Base-by-base conservation (phyloP, 2,329 filamentous ascomycete genomes). In the Fusarium sp. region DNA sequence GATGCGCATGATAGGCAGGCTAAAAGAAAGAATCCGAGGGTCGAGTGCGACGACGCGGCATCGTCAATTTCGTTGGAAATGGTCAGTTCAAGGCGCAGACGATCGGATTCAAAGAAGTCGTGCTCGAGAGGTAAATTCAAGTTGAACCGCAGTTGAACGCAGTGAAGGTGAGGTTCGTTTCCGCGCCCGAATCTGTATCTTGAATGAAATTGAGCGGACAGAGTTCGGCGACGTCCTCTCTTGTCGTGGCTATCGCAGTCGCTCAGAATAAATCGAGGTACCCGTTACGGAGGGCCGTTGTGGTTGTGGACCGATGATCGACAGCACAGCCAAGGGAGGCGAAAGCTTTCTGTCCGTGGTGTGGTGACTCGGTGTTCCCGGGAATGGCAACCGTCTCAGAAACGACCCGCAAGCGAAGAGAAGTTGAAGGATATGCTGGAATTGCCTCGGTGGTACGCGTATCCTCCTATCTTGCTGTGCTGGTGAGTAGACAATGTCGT, bases 1-100 rank as follows among this genome's bases (percentile, higher is more conserved):
- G 78, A 97, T 88, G 79, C 93, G 89, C 92, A 97, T 95, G 61
- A 57, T 77, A 65, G 73, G 69, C 69, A 72, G 71, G 65, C 64
- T 75, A 73, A 51, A 64, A 66, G 47, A 62, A 60, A 65, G 57
- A 58, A 62, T 55, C 47, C 46, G 57, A 65, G 47, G 63, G 59
- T 51, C 53, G 59, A 69, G 57, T 61, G 44, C 59, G 65, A 51
- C 65, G 73, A 73, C 71, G 62, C 73, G 69, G 73, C 73, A 75
- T 75, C 59, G 71, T 75, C 63, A 37, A 40, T 63, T 67, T 65
- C 51, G 70, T 70, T 54, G 31, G 54, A 59, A 38, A 31, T 33
- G 47, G 33, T 36, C 23, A 62, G 40, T 68, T 37, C 37, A 56
- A 55, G 49, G 57, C 40, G 42, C 49, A 60, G 50, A 60, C 55